Percentiles rank a stretch among this genome's conserved stretches.
These are phyloP conservation scores for Umbelopsis sp. DNA, from an alignment of 192 early-diverging fungal genomes.

Conservation along the genomic window DNA sequence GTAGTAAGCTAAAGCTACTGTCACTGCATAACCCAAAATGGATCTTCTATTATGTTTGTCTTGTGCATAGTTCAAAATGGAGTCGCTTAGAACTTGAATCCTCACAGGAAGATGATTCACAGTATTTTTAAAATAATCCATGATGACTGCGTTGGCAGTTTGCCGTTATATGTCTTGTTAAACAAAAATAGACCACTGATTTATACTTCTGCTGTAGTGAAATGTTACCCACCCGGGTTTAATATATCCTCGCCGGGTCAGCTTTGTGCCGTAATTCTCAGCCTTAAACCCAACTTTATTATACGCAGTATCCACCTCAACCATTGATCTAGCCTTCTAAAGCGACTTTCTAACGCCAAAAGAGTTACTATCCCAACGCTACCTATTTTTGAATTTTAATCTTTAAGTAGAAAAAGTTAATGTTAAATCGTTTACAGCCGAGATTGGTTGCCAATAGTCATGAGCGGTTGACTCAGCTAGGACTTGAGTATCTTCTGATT, in stretches of 20 bases:
- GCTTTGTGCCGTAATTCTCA: no score
- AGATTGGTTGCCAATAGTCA: conserved; percentile 1
- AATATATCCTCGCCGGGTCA: no score
- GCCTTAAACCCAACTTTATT: no score
- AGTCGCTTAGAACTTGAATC: background rate
- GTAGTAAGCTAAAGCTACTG: conserved; percentile 3
- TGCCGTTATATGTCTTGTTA: no score
- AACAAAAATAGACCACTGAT: no score
- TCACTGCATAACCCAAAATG: conserved; percentile 4
- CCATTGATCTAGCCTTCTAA: no score
- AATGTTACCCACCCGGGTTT: no score
- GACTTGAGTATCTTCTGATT: background rate
- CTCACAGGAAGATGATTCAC: background rate
- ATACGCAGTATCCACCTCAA: no score
- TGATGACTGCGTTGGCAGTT: background rate
- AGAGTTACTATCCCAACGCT: no score
- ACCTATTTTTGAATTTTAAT: no score
- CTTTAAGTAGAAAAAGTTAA: background rate
- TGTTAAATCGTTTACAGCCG: background rate
- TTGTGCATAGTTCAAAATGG: background rate
- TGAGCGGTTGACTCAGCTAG: background rate
- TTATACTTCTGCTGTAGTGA: no score
- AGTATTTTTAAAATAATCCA: conserved; percentile 2
- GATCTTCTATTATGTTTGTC: background rate
- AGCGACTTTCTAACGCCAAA: no score